These are phyloP conservation scores for Crataegus laevigata DNA, from an alignment of 306 rosid genomes.

Conservation along the genomic window DNA sequence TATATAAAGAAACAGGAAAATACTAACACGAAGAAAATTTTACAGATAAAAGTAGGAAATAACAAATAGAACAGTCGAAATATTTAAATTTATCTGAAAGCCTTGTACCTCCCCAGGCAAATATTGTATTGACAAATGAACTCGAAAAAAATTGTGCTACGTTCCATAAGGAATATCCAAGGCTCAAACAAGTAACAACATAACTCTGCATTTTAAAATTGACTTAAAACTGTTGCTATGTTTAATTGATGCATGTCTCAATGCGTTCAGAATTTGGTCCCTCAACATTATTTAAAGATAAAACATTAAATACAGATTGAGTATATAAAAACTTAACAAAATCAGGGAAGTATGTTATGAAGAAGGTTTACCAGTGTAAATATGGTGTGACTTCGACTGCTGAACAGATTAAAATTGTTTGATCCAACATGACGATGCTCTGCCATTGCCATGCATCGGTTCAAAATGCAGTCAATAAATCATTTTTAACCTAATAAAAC, in stretches of 20 bases:
- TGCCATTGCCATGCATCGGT: constrained; percentile 32
- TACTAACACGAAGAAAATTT: neutral
- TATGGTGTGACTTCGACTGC: constrained; percentile 99
- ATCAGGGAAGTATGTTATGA: neutral
- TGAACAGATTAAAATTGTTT: constrained; percentile 89
- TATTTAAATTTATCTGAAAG: too few relatives aligned
- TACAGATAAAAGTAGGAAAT: neutral
- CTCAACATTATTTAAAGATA: neutral
- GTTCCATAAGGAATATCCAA: neutral
- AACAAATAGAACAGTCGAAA: neutral
- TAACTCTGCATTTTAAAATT: neutral
- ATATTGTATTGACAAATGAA: neutral
- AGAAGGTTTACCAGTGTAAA: constrained; percentile 74
- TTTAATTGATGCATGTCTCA: neutral
- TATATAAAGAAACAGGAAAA: neutral
- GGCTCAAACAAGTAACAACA: neutral
- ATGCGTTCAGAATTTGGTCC: neutral
- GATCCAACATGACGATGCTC: constrained; percentile 99
- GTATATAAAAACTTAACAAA: neutral
- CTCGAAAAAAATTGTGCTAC: neutral
- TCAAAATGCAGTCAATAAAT: constrained; percentile 3
- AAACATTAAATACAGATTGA: neutral
- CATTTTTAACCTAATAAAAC: neutral
- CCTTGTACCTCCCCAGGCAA: neutral
- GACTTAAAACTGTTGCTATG: neutral